Conservation (phyloP, 2,329 filamentous ascomycete species). For the Pseudogymnoascus sp. region DNA sequence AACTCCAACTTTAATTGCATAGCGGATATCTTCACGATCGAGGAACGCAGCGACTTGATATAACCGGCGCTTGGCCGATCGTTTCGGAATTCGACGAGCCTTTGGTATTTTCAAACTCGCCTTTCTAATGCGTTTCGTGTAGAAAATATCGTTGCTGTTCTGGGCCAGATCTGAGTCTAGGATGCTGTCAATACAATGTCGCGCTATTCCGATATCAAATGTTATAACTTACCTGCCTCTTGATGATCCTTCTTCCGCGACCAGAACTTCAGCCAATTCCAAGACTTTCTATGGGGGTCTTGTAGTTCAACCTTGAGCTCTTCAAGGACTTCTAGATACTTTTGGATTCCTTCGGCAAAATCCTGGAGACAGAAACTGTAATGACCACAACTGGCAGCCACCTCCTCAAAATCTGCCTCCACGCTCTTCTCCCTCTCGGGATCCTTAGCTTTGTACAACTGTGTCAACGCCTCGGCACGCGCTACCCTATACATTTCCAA, state of each 20-base stretch:
- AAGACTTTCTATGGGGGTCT: conserved; percentile 54
- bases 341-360: conserved; percentile 82
- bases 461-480: conserved; percentile 65
- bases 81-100: conserved; percentile 1
- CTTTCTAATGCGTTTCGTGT: not conserved
- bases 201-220: not conserved
- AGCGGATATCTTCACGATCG: conserved; percentile 41
- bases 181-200: not conserved
- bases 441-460: conserved; percentile 75
- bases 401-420: conserved; percentile 92
- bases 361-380: conserved; percentile 89
- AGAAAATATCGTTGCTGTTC: conserved; percentile 7
- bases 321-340: conserved; percentile 75
- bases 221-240: not conserved
- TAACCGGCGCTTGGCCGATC: not conserved
- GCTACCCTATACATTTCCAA: conserved; percentile 71
- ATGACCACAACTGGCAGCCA: conserved; percentile 94
- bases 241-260: conserved; percentile 29
- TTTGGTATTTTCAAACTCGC: conserved; percentile 1
- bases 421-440: conserved; percentile 62
- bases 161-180: not conserved
- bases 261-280: conserved; percentile 88
- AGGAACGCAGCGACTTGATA: not conserved
- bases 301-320: conserved; percentile 70
- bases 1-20: conserved; percentile 87